Percentiles rank a stretch among this genome's conserved stretches.
These are phyloP conservation scores for Aethionema arabicum DNA, from an alignment of 345 rosid species.

Conservation along the genomic window DNA sequence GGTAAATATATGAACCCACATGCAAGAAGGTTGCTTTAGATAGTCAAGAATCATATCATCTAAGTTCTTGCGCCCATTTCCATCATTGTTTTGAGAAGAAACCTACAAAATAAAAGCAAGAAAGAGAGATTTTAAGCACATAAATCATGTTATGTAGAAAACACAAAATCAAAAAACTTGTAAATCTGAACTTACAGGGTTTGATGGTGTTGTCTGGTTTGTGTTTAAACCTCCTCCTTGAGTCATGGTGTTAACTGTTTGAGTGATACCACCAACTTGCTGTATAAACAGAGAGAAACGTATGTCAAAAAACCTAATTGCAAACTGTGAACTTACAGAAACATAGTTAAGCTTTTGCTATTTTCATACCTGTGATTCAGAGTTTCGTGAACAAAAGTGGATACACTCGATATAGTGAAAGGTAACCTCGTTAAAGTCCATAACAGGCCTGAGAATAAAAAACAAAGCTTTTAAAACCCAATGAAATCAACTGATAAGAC, in stretches of 20 bases:
- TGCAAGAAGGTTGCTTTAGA: slow-evolving; percentile 69
- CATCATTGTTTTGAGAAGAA: slow-evolving; percentile 42
- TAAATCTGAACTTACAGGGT: slow-evolving; percentile 47
- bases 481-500: background rate
- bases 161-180: background rate
- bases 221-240: slow-evolving; percentile 39
- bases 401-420: slow-evolving; percentile 90
- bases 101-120: slow-evolving; percentile 37
- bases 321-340: background rate
- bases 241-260: slow-evolving; percentile 36
- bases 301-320: background rate
- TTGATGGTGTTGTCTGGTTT: slow-evolving; percentile 41
- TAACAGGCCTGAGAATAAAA: slow-evolving; percentile 60
- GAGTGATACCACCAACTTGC: slow-evolving; percentile 42
- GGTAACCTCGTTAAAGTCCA: slow-evolving; percentile 76
- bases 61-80: slow-evolving; percentile 61
- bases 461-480: background rate
- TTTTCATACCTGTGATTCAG: slow-evolving; percentile 55
- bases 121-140: background rate
- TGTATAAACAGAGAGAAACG: slow-evolving; percentile 24
- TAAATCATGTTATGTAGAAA: slow-evolving; percentile 3
- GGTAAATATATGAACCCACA: slow-evolving; percentile 45
- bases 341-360: background rate
- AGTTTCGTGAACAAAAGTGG: slow-evolving; percentile 55
- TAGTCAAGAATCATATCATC: slow-evolving; percentile 78